Base-by-base conservation (phyloP, 257 asterid genomes). In the Coffea canephora region DNA sequence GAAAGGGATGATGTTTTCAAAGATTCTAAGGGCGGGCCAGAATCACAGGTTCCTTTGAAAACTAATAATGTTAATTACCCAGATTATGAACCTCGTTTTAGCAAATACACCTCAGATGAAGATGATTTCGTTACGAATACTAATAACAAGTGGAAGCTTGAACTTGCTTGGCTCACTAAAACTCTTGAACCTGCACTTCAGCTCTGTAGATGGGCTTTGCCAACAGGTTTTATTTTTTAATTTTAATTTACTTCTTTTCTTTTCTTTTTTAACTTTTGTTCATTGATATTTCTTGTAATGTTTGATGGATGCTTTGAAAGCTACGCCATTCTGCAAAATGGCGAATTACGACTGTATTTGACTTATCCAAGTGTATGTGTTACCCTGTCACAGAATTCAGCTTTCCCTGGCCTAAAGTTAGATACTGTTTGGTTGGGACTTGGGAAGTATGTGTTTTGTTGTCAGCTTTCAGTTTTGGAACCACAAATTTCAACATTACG, bases 121-220 rank as follows among this genome's bases (percentile, higher is more conserved):
- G 89, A 89, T 36, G 91, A 84, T 71, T 78, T 71, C 55, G 52
- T 80, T 74, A 76, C 72, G 69, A 85, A 54, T 71, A 14, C 10
- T 46, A 66, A 13, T 76, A 76, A 78, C 75, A 92, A 83, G 65
- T 91, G 97, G 99, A 94, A 87, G 87, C 91, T 91, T 3, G 97
- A 94, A 75, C 87, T 89, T 85, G 91, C 90, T 83, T 96, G 97
- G 98, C 88, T 93, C 34, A 83, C 91, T 41, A 96, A 88, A 87
- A 95, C 96, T 71, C 87, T 96, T 65, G 99, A 96, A 75, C 95
- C 98, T 5, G 99, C 98, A 70, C 82, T 92, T 79, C 97, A 94
- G 77, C 84, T 96, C 62, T 94, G 89, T 82, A 94, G 90, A 79
- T 89, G 95, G 96, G 97, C 93, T 71, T 66, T 94, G 76, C 92